phyloP scores from a whole-genome alignment of 805 yeast genomes.

The Monosporozyma unispora region DNA sequence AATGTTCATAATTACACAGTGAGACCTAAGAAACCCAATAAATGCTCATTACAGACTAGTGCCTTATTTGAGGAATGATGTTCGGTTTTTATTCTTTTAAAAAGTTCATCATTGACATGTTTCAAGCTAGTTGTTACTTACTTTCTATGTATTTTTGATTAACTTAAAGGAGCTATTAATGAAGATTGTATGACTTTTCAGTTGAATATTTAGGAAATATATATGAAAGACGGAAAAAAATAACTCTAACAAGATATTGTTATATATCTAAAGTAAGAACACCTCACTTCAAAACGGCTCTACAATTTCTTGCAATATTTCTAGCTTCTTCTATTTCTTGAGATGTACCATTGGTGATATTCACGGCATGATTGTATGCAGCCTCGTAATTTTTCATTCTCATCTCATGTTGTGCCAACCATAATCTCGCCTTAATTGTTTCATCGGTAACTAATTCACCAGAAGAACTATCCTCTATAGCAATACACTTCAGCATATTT shows the following conservation, averaged over 20 bases:
- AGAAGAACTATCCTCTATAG: conserved; percentile 45
- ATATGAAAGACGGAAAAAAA: not conserved
- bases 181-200: too few species aligned
- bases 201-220: too few species aligned
- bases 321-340: conserved; percentile 87
- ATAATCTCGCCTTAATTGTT: conserved; percentile 68
- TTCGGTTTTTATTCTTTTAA: too few species aligned
- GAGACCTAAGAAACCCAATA: too few species aligned
- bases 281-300: conserved; percentile 36
- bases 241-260: too few species aligned
- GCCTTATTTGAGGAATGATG: too few species aligned
- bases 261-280: not conserved
- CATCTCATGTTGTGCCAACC: conserved; percentile 72
- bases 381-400: conserved; percentile 46
- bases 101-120: too few species aligned
- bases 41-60: too few species aligned
- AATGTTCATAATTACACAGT: too few species aligned
- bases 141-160: too few species aligned
- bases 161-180: too few species aligned
- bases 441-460: conserved; percentile 61
- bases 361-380: conserved; percentile 68
- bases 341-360: conserved; percentile 63
- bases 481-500: conserved; percentile 57
- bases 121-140: too few species aligned
- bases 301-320: conserved; percentile 68